Conservation (phyloP, 2,329 filamentous ascomycete species). For the Epichloe bromicola region DNA sequence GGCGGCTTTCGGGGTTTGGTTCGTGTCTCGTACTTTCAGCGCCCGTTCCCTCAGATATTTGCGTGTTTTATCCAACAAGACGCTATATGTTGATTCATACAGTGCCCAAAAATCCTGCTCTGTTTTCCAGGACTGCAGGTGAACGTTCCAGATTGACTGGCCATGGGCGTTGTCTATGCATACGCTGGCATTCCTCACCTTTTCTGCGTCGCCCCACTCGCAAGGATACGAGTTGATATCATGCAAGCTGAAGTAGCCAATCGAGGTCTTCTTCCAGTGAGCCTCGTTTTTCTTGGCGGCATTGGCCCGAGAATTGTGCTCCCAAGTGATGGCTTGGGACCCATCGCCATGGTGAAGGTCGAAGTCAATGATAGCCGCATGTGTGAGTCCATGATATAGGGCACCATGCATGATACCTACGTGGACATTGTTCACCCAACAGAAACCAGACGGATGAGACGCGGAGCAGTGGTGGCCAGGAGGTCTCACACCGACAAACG, state of each 20-base stretch:
- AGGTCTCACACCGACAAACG: constrained; percentile 85
- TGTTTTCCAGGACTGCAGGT: constrained; percentile 76
- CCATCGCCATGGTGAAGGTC: constrained; percentile 89
- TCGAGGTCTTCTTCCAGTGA: constrained; percentile 68
- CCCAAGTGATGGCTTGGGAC: constrained; percentile 90
- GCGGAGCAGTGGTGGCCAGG: constrained; percentile 94
- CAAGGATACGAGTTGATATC: constrained; percentile 99
- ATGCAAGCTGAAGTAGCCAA: constrained; percentile 93
- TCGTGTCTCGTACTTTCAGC: constrained; percentile 44
- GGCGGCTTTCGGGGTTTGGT: constrained; percentile 60
- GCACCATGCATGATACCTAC: constrained; percentile 89
- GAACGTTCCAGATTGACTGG: constrained; percentile 92
- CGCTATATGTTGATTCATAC: constrained; percentile 66
- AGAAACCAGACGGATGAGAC: constrained; percentile 84
- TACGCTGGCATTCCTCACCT: constrained; percentile 84
- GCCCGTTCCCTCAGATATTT: constrained; percentile 64
- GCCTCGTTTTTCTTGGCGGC: constrained; percentile 56
- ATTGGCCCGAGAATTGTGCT: constrained; percentile 61
- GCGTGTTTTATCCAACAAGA: constrained; percentile 70
- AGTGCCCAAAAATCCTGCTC: constrained; percentile 78
- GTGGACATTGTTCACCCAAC: constrained; percentile 97
- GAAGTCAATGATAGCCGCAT: constrained; percentile 88
- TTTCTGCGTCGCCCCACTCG: constrained; percentile 83
- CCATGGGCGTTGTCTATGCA: constrained; percentile 91
- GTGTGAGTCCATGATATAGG: constrained; percentile 72